phyloP scores from a whole-genome alignment of 345 rosid genomes.

The Citrus maxima region DNA sequence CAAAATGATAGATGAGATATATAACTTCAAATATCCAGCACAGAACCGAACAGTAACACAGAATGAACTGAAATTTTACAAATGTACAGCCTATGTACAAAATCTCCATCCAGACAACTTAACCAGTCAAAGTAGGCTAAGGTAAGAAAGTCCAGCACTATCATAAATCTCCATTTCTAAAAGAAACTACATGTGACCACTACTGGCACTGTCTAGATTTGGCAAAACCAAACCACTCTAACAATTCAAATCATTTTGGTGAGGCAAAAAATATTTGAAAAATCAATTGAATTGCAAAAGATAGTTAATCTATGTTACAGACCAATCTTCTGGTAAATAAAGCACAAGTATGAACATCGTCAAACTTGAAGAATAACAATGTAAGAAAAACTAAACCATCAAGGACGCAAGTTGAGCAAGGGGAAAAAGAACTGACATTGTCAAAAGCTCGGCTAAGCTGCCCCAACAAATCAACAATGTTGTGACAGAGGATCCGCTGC shows the following conservation, averaged over 20 bases:
- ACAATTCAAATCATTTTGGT: not conserved
- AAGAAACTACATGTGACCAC: not conserved
- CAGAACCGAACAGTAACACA: not conserved
- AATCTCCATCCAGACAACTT: slow-evolving; percentile 1
- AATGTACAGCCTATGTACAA: not conserved
- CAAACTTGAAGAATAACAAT: not conserved
- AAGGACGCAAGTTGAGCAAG: not conserved
- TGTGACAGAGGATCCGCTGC: slow-evolving; percentile 71
- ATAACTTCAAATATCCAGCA: not conserved
- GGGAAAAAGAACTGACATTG: slow-evolving; percentile 43
- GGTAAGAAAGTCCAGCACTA: not conserved
- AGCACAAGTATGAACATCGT: not conserved
- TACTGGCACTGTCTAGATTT: not conserved
- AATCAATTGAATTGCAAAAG: not conserved
- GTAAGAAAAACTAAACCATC: not conserved
- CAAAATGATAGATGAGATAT: slow-evolving; percentile 16
- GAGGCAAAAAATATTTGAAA: not conserved
- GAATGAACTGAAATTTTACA: not conserved
- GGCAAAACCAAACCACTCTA: not conserved
- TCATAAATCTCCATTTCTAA: not conserved
- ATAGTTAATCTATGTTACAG: not conserved
- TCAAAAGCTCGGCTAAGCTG: slow-evolving; percentile 92
- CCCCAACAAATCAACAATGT: slow-evolving; percentile 86
- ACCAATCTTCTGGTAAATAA: not conserved
- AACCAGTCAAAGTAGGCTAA: not conserved